Base-by-base conservation (phyloP, 768 basidiomycete species). In the Fomitopsis serialis region DNA sequence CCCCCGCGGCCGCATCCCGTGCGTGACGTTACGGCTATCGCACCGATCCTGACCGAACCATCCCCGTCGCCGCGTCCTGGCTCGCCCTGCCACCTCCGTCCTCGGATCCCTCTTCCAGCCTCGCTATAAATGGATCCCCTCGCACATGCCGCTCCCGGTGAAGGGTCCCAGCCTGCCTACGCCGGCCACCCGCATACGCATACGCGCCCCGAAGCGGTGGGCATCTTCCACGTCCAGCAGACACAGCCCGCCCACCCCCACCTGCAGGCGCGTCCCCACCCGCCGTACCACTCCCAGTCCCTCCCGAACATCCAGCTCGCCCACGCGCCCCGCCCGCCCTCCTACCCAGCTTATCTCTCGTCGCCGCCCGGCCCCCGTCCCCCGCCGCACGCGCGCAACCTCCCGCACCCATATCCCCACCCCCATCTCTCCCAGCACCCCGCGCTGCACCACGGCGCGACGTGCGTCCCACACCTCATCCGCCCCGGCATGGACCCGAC, bases 401-500 rank as follows among this genome's bases (percentile, higher is more conserved):
- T 40, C 37, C 8, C 13, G 37, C 37, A 8, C 37, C 5, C 8
- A 5, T 15, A 40, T 32, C 29, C 29, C 29, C n/a, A n/a, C n/a
- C 7, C 48, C 32, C 13, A 8, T 21, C 5, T 12, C 27, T 25
- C 24, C 19, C 27, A 23, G 34, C 19, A 32, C 21, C 45, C 24
- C 12, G 23, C 57, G 50, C 21, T 12, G 23, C 21, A 12, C 29
- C 52, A 55, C 35, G 61, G 63, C 56, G 64, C 59, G 60, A 71
- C 74, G 59, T 74, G 71, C 66, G 72, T 75, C 66, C 73, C 76
- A 61, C 72, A 72, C 59, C 71, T 76, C 68, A 68, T 75, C 65
- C 76, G 73, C 58, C 76, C 73, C 1, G 75, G 73, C 53, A 72
- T 79, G 67, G 87, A 89, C 74, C 83, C 85, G 60, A 72, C 80